Conservation (phyloP, 1,284 basidiomycete genomes). For the Pyrrhoderma noxium region DNA sequence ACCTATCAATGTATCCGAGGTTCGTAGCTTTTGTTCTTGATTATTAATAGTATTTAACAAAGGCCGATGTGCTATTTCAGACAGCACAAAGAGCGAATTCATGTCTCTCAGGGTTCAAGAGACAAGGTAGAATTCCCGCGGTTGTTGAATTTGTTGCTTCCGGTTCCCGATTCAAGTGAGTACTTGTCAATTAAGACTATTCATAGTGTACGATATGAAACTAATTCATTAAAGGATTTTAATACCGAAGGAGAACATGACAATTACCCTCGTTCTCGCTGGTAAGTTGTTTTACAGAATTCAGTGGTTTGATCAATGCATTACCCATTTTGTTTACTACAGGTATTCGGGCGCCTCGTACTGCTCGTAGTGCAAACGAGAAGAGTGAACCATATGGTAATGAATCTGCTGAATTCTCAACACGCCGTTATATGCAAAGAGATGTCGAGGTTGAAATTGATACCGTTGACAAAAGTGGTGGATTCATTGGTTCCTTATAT, state of each 20-base stretch:
- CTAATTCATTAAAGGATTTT: slow-evolving; percentile 45
- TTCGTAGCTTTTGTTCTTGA: slow-evolving; percentile 25
- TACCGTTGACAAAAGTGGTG: slow-evolving; percentile 87
- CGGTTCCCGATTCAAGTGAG: slow-evolving; percentile 89
- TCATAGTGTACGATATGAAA: not conserved
- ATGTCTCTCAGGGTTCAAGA: slow-evolving; percentile 90
- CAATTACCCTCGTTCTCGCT: slow-evolving; percentile 80
- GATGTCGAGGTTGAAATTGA: slow-evolving; percentile 93
- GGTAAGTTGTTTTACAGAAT: slow-evolving; percentile 39
- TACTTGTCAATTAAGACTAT: slow-evolving; percentile 9
- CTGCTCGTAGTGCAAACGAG: slow-evolving; percentile 75
- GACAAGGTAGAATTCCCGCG: slow-evolving; percentile 75
- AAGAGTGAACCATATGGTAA: slow-evolving; percentile 85
- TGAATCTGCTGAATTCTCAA: slow-evolving; percentile 80
- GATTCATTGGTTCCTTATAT: slow-evolving; percentile 90
- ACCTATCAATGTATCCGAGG: slow-evolving; percentile 85
- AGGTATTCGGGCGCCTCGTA: slow-evolving; percentile 81
- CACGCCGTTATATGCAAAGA: slow-evolving; percentile 81
- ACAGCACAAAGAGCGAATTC: slow-evolving; percentile 68
- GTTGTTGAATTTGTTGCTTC: slow-evolving; percentile 92
- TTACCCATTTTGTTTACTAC: slow-evolving; percentile 8
- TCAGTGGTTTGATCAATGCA: not conserved
- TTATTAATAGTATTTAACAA: slow-evolving; percentile 11
- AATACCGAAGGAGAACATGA: slow-evolving; percentile 88
- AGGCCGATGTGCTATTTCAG: slow-evolving; percentile 31